phyloP scores from a whole-genome alignment of 2,329 filamentous ascomycete genomes.

The Dactylellina sp. region DNA sequence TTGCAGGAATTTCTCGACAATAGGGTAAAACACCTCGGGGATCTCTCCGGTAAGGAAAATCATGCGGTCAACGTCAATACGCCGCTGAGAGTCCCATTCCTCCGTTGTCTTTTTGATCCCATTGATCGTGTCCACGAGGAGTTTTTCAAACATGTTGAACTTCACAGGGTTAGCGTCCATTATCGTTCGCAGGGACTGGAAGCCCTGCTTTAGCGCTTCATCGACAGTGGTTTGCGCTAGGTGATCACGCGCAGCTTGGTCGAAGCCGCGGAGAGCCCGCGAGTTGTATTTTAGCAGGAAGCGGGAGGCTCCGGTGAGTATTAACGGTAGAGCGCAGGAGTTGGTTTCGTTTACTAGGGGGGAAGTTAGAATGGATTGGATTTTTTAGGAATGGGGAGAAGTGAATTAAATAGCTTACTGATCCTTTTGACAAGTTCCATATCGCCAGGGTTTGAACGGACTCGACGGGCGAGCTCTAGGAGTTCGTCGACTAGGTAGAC shows the following conservation, averaged over 20 bases:
- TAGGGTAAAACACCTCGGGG: slow-evolving; percentile 58
- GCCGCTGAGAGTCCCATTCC: slow-evolving; percentile 56
- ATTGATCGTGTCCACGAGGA: slow-evolving; percentile 59
- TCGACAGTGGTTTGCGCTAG: slow-evolving; percentile 55
- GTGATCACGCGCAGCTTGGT: slow-evolving; percentile 59
- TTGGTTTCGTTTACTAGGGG: slow-evolving; percentile 58
- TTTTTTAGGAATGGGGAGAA: neutral
- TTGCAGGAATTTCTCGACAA: slow-evolving; percentile 58
- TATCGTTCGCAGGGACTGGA: slow-evolving; percentile 54
- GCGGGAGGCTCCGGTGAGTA: slow-evolving; percentile 59
- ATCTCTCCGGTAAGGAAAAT: slow-evolving; percentile 61
- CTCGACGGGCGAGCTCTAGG: slow-evolving; percentile 59
- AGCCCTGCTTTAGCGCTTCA: slow-evolving; percentile 47
- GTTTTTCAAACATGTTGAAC: slow-evolving; percentile 60
- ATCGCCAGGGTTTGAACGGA: slow-evolving; percentile 56
- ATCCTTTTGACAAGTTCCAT: slow-evolving; percentile 59
- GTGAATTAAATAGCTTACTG: slow-evolving; percentile 36
- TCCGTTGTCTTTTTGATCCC: slow-evolving; percentile 58
- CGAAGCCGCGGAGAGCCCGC: slow-evolving; percentile 59
- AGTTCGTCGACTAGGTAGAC: slow-evolving; percentile 60
- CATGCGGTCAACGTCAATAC: slow-evolving; percentile 58
- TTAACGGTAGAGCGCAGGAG: slow-evolving; percentile 60
- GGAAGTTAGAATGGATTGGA: too few species aligned
- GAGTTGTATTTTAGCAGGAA: slow-evolving; percentile 61
- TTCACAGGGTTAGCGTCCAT: slow-evolving; percentile 60